phyloP scores from a whole-genome alignment of 352 stramenopile genomes.

The Phytopythium mirpurense region DNA sequence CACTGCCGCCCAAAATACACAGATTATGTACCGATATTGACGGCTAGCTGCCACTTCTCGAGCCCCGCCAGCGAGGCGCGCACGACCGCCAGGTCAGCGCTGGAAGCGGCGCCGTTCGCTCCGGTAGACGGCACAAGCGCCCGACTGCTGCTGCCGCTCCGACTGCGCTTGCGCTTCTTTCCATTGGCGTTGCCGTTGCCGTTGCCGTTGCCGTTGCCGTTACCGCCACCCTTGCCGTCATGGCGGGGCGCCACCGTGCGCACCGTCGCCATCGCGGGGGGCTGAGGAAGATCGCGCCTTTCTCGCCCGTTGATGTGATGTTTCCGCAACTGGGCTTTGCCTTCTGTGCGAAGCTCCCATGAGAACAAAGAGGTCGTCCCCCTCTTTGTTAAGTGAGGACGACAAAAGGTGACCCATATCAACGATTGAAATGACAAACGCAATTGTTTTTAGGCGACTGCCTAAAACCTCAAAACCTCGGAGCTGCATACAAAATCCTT shows the following conservation, averaged over 20 bases:
- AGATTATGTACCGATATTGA: slow-evolving; percentile 14
- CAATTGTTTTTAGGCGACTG: too few relatives aligned
- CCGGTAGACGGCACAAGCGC: background rate
- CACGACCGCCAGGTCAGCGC: background rate
- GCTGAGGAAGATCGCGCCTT: too few relatives aligned
- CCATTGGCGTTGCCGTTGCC: background rate
- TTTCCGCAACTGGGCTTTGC: too few relatives aligned
- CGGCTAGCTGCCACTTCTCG: slow-evolving; percentile 26
- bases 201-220: background rate
- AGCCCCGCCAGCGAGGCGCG: slow-evolving; percentile 18
- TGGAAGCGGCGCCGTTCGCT: background rate
- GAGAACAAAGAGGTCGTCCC: too few relatives aligned
- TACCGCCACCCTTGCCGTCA: slow-evolving; percentile 2
- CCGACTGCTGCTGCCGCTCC: slow-evolving; percentile 7
- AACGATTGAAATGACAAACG: too few relatives aligned
- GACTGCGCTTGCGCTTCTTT: slow-evolving; percentile 32
- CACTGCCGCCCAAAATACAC: too few relatives aligned
- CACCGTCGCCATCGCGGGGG: slow-evolving; percentile 24
- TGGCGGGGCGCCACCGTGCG: slow-evolving; percentile 14
- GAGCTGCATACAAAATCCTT: too few relatives aligned
- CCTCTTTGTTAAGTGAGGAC: too few relatives aligned
- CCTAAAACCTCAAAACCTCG: too few relatives aligned
- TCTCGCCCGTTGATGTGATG: too few relatives aligned
- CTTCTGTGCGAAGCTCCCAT: too few relatives aligned
- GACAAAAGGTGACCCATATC: too few relatives aligned